Conservation (phyloP, 352 stramenopile genomes). For the Globisporangium paddicum region DNA sequence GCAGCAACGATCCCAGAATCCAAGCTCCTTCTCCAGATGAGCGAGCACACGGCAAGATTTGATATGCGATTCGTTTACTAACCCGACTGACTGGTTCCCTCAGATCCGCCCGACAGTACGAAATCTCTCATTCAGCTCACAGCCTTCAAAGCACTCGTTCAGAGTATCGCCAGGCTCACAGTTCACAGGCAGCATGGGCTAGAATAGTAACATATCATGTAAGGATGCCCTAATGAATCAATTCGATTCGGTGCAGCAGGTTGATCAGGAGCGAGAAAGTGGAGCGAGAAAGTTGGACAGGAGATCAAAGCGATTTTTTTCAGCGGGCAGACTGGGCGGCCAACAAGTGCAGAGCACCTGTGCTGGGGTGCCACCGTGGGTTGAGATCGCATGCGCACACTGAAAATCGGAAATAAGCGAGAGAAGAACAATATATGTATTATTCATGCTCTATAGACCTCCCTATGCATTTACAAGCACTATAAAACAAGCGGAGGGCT, state of each 20-base stretch:
- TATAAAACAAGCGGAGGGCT: neutral
- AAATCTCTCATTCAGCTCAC: neutral
- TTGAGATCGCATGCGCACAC: neutral
- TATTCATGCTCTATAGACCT: no score
- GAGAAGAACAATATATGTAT: no score
- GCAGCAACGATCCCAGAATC: neutral
- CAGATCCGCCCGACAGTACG: neutral
- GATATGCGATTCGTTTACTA: neutral
- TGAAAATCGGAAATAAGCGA: no score
- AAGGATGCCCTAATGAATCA: neutral
- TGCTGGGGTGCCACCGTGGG: neutral
- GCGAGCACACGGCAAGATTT: neutral
- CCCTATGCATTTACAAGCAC: no score
- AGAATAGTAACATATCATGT: no score
- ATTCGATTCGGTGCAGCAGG: neutral
- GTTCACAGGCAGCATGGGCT: no score
- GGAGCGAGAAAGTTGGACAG: neutral
- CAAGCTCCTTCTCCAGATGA: neutral
- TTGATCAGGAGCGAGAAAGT: neutral
- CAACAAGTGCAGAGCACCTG: neutral
- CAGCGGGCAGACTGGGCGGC: neutral
- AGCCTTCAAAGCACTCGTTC: neutral
- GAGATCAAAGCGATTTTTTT: neutral
- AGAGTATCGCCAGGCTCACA: no score
- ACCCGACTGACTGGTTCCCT: neutral